Conservation (phyloP, 768 basidiomycete species). For the Termitomyces eurrhizus region DNA sequence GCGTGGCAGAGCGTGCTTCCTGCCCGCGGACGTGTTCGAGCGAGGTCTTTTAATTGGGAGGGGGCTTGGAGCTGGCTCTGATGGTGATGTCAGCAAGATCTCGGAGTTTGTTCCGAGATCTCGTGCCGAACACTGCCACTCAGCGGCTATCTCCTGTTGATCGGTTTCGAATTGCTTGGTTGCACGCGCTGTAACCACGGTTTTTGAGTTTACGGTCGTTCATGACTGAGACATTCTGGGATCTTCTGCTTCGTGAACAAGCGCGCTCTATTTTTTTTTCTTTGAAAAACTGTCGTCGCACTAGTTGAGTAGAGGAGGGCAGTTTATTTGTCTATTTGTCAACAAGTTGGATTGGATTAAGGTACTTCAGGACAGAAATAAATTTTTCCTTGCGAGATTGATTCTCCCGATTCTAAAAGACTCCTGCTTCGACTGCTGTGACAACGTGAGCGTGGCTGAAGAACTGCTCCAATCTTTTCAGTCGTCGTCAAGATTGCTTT, state of each 20-base stretch:
- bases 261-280: background rate
- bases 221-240: too few species aligned
- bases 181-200: too few species aligned
- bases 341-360: background rate
- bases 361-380: background rate
- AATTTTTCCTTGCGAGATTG: background rate
- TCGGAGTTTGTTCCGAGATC: too few species aligned
- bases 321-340: background rate
- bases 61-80: too few species aligned
- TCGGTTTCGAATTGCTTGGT: too few species aligned
- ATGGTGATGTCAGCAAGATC: too few species aligned
- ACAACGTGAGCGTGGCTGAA: background rate
- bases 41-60: too few species aligned
- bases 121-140: too few species aligned
- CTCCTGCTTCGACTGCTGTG: background rate
- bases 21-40: too few species aligned
- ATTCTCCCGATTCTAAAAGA: background rate
- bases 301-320: too few species aligned
- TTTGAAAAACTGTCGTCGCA: background rate
- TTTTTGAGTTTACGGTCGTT: conserved; percentile 5
- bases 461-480: background rate
- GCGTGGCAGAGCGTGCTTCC: too few species aligned
- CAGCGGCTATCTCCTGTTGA: too few species aligned
- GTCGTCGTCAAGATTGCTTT: background rate
- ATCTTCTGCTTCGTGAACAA: background rate